Percentiles rank a stretch among this genome's conserved stretches.
phyloP scores from a whole-genome alignment of 2,329 filamentous ascomycete genomes.

The Amesomyces nigricolor region DNA sequence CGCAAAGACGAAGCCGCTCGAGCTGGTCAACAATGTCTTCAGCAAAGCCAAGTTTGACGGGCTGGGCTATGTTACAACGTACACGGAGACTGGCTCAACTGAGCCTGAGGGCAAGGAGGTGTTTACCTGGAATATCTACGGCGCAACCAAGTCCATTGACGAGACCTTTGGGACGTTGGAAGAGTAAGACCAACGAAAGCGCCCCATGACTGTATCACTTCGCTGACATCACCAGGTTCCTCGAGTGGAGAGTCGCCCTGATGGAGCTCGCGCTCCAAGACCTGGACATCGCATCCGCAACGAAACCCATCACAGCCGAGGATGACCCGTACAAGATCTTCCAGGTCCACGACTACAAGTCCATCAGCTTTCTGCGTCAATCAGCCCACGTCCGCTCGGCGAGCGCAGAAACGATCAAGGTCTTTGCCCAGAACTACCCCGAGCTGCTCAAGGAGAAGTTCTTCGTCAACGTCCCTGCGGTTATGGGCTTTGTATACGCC shows the following conservation, averaged over 20 bases:
- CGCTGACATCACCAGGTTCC: constrained; percentile 54
- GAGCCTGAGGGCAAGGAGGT: constrained; percentile 50
- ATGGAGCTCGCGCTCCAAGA: constrained; percentile 82
- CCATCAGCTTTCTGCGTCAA: constrained; percentile 79
- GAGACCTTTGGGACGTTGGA: constrained; percentile 75
- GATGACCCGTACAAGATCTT: constrained; percentile 84
- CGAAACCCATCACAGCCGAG: constrained; percentile 64
- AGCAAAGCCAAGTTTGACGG: constrained; percentile 65
- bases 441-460: constrained; percentile 87
- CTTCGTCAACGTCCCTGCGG: constrained; percentile 85
- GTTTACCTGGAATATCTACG: constrained; percentile 92
- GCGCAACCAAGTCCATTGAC: constrained; percentile 73
- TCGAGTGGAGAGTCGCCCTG: constrained; percentile 81
- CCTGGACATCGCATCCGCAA: constrained; percentile 65
- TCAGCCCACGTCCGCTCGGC: constrained; percentile 70
- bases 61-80: constrained; percentile 74
- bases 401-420: constrained; percentile 72
- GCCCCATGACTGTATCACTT: neutral
- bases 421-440: constrained; percentile 78
- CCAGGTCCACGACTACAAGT: constrained; percentile 90
- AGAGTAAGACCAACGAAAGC: constrained; percentile 53
- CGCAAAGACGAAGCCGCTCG: constrained; percentile 65
- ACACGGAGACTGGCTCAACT: constrained; percentile 41
- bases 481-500: constrained; percentile 84
- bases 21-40: constrained; percentile 60